Evolutionary conservation across 2,329 filamentous ascomycete species (phyloP).

Genomic region (Alternaria angustiovoidea): DNA sequence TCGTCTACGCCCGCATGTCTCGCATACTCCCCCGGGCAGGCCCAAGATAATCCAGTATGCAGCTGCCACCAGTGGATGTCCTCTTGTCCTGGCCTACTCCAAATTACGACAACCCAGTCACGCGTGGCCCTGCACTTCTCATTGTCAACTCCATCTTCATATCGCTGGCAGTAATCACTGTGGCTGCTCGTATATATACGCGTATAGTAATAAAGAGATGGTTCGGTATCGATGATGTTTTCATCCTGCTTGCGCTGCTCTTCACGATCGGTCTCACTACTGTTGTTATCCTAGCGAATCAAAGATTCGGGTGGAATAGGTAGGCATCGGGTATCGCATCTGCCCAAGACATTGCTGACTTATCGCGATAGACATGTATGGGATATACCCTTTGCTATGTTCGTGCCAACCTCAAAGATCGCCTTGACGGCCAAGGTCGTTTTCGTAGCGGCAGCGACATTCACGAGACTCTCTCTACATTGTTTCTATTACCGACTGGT

Average conservation of each 20-base stretch:
- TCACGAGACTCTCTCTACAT: slow-evolving; percentile 55
- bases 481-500: slow-evolving; percentile 58
- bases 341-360: background rate
- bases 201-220: slow-evolving; percentile 52
- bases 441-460: slow-evolving; percentile 54
- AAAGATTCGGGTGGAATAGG: slow-evolving; percentile 50
- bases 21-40: slow-evolving; percentile 7
- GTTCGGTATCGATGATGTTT: slow-evolving; percentile 55
- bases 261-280: slow-evolving; percentile 50
- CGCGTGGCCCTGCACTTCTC: slow-evolving; percentile 51
- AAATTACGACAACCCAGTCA: slow-evolving; percentile 52
- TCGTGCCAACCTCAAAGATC: slow-evolving; percentile 43
- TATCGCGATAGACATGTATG: slow-evolving; percentile 51
- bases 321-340: background rate
- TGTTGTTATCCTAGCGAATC: slow-evolving; percentile 54
- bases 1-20: slow-evolving; percentile 13
- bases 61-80: slow-evolving; percentile 40
- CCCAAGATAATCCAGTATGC: slow-evolving; percentile 31
- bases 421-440: slow-evolving; percentile 54
- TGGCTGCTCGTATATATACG: slow-evolving; percentile 52
- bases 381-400: slow-evolving; percentile 47
- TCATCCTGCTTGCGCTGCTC: slow-evolving; percentile 52
- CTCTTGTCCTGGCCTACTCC: slow-evolving; percentile 50
- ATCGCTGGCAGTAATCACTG: slow-evolving; percentile 46
- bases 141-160: slow-evolving; percentile 53